phyloP scores from a whole-genome alignment of 2,329 filamentous ascomycete genomes.

The Arthrobotrys pseudoclavata region DNA sequence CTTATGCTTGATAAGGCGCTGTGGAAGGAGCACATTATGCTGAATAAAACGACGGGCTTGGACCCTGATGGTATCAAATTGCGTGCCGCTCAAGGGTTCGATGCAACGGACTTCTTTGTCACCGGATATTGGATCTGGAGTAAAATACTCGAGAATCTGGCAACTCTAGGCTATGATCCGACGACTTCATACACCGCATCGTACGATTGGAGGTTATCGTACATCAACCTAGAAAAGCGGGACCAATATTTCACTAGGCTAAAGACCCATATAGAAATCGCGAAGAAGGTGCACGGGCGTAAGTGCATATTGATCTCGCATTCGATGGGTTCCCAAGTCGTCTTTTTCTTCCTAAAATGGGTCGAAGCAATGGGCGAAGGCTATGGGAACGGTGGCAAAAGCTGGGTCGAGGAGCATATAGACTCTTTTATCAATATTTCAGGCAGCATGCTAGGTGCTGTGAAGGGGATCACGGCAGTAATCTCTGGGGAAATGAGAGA shows the following conservation, averaged over 20 bases:
- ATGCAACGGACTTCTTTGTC: conserved; percentile 81
- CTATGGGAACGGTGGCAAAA: conserved; percentile 81
- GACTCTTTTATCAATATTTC: conserved; percentile 96
- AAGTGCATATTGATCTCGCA: conserved; percentile 92
- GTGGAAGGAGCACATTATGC: conserved; percentile 98
- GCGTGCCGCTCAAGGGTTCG: conserved; percentile 83
- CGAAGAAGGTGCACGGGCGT: conserved; percentile 77
- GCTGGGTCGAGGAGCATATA: conserved; percentile 90
- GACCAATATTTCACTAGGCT: conserved; percentile 95
- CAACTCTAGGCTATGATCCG: conserved; percentile 95
- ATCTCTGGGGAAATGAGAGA: conserved; percentile 98
- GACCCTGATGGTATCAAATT: conserved; percentile 82
- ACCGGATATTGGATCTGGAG: conserved; percentile 92
- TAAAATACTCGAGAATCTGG: conserved; percentile 90
- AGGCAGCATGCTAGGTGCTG: conserved; percentile 97
- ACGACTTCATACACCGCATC: conserved; percentile 78
- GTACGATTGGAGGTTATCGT: conserved; percentile 94
- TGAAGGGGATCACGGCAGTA: conserved; percentile 90
- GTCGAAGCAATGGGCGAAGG: conserved; percentile 78
- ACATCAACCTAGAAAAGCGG: conserved; percentile 86
- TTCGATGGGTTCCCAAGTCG: conserved; percentile 96
- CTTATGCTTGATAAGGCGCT: conserved; percentile 90
- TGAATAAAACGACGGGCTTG: conserved; percentile 89
- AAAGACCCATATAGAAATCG: conserved; percentile 90
- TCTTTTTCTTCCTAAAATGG: conserved; percentile 84